These are phyloP conservation scores for Yamadazyma spencermartinsiae DNA, from an alignment of 1,139 yeast genomes.

Conservation along the genomic window DNA sequence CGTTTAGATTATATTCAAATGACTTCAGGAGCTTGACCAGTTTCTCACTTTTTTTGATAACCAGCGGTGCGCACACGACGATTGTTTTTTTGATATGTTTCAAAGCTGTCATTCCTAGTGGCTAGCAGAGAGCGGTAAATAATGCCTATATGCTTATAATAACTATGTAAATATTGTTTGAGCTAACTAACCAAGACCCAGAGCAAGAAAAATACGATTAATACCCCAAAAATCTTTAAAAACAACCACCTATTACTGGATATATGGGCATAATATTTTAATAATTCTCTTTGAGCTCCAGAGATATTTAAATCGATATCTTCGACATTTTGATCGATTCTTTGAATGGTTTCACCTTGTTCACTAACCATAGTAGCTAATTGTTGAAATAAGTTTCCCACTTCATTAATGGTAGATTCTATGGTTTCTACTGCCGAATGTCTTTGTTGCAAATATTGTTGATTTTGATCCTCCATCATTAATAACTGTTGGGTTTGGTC, in stretches of 20 bases:
- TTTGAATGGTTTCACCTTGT: conserved; percentile 93
- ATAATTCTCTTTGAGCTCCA: conserved; percentile 92
- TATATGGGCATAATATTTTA: conserved; percentile 86
- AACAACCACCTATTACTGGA: conserved; percentile 92
- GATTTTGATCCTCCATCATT: conserved; percentile 72
- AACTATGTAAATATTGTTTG: no score
- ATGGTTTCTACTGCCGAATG: conserved; percentile 92
- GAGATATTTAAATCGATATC: conserved; percentile 84
- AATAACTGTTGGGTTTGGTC: conserved; percentile 75
- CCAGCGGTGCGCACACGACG: neutral
- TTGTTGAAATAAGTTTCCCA: conserved; percentile 92
- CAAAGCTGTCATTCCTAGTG: no score
- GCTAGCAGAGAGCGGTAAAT: no score
- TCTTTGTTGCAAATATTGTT: conserved; percentile 77
- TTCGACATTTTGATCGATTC: conserved; percentile 94
- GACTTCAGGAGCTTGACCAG: conserved; percentile 1
- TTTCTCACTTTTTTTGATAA: neutral
- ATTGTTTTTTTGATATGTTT: neutral
- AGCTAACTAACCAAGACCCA: conserved; percentile 74
- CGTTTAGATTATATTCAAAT: neutral
- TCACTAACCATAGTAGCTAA: conserved; percentile 97
- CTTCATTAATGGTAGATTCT: conserved; percentile 93
- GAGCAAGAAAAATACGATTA: conserved; percentile 71
- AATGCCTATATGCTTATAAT: neutral
- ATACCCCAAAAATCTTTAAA: conserved; percentile 83